Evolutionary conservation across 805 yeast species (phyloP), one percentile per base, ranked within the genome.

Genomic region (Kregervanrija pseudodelftensis): DNA sequence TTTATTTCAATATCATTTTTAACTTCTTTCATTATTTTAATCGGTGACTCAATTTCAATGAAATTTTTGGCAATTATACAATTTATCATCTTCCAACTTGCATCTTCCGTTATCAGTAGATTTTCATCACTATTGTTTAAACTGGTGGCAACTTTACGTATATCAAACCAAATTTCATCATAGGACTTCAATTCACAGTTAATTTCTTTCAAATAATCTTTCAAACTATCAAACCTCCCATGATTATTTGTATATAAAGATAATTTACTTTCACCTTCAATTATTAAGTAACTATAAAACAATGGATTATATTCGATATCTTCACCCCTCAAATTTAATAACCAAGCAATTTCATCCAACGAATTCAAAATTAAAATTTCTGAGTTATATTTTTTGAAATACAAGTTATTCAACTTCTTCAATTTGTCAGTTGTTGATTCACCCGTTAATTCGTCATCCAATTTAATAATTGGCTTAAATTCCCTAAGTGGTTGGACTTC

Each of bases 331-430:
- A 91, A 66, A 58, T 91, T 91, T 58, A 89, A 74, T 37, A 89
- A 65, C 96, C 96, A 90, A 8, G 95, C 93, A 49, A 89, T 78
- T 53, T 90, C 96, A 66, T 91, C 97, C 42, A 90, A 65, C 4
- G 78, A 70, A 45, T 71, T 65, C 7, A 75, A 60, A 10, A 76
- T 67, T 43, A 66, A 35, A 1, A 61, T 52, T 8, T 52, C 41
- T 11, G 56, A 51, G 3, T 53, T 54, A 43, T 52, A 46, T 30
- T 58, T 66, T 63, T 62, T 45, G 43, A 56, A 55, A 56, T 79
- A 61, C 10, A 58, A 51, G 0, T 58, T 47, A 39, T 69, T 49
- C 30, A 82, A 65, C 44, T 74, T 73, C 1, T 56, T 56, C 36
- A 86, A 63, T 61, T 93, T 93, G 2, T 74, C 68, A 36, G 64